These are phyloP conservation scores for Hemileccinum impolitum DNA, from an alignment of 768 basidiomycete species.

Conservation along the genomic window DNA sequence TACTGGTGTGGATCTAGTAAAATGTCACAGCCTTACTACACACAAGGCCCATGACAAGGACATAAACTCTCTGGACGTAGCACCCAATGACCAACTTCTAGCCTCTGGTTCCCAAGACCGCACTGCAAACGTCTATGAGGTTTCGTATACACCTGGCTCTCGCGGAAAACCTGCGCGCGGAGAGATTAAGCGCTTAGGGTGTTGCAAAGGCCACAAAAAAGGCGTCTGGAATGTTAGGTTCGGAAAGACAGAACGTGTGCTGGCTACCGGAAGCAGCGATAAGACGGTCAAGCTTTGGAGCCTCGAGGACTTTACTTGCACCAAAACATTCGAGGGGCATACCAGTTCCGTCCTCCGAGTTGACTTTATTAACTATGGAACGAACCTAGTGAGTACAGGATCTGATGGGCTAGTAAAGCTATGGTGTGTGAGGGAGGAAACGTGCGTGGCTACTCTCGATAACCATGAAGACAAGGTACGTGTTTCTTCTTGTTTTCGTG, in stretches of 20 bases:
- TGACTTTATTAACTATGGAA: conserved; percentile 79
- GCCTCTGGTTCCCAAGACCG: conserved; percentile 96
- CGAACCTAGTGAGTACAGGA: conserved; percentile 85
- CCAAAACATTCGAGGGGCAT: conserved; percentile 97
- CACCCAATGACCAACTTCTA: conserved; percentile 84
- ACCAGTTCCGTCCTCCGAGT: conserved; percentile 94
- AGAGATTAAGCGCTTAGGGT: conserved; percentile 72
- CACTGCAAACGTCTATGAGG: conserved; percentile 85
- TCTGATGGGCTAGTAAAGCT: conserved; percentile 96
- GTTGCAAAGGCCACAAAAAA: conserved; percentile 93
- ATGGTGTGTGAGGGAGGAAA: conserved; percentile 89
- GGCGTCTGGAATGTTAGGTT: conserved; percentile 96
- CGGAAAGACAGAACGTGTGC: conserved; percentile 71
- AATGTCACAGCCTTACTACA: conserved; percentile 77
- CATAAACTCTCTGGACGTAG: conserved; percentile 92
- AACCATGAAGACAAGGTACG: conserved; percentile 96
- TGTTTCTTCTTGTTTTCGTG: background rate
- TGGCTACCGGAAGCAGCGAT: conserved; percentile 95
- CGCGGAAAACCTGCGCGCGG: conserved; percentile 52
- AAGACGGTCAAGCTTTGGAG: conserved; percentile 94
- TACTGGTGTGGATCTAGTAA: conserved; percentile 31
- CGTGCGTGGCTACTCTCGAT: conserved; percentile 85
- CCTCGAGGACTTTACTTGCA: conserved; percentile 87
- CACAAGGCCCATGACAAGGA: conserved; percentile 96
- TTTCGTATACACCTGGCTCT: conserved; percentile 50